Percentiles rank a stretch among this genome's conserved stretches.
phyloP scores from a whole-genome alignment of 163 green algal genomes.

The Botryococcus braunii region DNA sequence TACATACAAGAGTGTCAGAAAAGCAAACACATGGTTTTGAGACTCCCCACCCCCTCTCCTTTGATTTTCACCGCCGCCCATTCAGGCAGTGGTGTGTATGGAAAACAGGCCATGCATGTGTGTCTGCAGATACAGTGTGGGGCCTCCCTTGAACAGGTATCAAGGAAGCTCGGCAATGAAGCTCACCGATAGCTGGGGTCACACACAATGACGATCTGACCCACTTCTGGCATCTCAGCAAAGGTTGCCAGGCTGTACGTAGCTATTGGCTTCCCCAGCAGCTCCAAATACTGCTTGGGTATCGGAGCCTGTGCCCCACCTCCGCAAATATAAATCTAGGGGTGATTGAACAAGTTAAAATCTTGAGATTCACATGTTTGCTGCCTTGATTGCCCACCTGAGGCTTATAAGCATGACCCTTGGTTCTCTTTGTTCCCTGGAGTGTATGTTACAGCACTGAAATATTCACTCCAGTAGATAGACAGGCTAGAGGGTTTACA shows the following conservation, averaged over 20 bases:
- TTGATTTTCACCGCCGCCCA: too few species aligned
- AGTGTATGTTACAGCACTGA: too few species aligned
- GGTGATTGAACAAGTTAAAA: background rate
- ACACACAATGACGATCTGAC: constrained; percentile 94
- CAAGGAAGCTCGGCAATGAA: too few species aligned
- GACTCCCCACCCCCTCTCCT: too few species aligned
- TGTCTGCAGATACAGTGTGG: too few species aligned
- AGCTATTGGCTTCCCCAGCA: constrained; percentile 75
- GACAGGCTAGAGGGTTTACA: background rate
- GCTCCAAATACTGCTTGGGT: constrained; percentile 95
- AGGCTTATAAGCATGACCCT: background rate
- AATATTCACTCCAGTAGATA: too few species aligned
- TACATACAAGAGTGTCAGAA: too few species aligned
- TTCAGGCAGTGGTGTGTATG: too few species aligned
- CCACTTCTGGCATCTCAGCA: constrained; percentile 73
- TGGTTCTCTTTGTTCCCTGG: background rate
- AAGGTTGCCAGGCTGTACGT: constrained; percentile 83
- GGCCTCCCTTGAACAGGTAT: too few species aligned
- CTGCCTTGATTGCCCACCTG: background rate
- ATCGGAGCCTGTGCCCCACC: constrained; percentile 60
- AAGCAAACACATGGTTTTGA: too few species aligned
- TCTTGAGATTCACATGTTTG: background rate
- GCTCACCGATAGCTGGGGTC: constrained; percentile 66
- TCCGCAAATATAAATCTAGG: too few species aligned
- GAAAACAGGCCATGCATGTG: too few species aligned